These are phyloP conservation scores for Collariella sp. DNA, from an alignment of 495 filamentous ascomycete species.

Conservation along the genomic window DNA sequence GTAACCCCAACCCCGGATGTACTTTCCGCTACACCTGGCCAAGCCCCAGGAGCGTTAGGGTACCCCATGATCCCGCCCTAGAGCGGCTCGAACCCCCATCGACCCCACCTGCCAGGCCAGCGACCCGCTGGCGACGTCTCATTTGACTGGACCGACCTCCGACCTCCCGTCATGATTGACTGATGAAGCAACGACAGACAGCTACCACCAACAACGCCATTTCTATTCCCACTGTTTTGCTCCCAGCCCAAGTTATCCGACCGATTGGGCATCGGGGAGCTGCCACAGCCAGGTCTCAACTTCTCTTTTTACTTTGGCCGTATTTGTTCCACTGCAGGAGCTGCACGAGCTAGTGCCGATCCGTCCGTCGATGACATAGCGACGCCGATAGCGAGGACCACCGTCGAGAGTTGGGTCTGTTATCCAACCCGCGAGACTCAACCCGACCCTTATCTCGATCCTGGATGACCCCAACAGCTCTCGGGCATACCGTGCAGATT, in stretches of 20 bases:
- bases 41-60: not conserved
- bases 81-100: not conserved
- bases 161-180: conserved; percentile 3
- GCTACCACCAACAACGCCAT: not conserved
- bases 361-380: conserved; percentile 6
- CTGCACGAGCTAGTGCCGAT: not conserved
- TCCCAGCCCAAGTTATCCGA: not conserved
- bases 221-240: not conserved
- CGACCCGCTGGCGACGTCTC: not conserved
- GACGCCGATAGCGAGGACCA: not conserved
- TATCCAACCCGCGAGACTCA: not conserved
- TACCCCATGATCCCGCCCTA: conserved; percentile 5
- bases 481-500: too few relatives aligned
- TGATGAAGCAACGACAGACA: not conserved
- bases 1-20: too few relatives aligned
- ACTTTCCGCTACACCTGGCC: too few relatives aligned
- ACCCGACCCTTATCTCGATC: not conserved
- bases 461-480: too few relatives aligned
- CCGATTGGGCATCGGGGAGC: not conserved
- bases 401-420: not conserved
- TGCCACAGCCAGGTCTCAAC: not conserved
- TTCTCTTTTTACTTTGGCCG: not conserved
- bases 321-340: not conserved
- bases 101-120: conserved; percentile 1
- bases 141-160: conserved; percentile 5